These are phyloP conservation scores for Stenogyne calaminthoides DNA, from an alignment of 305 asterid genomes.

Conservation along the genomic window DNA sequence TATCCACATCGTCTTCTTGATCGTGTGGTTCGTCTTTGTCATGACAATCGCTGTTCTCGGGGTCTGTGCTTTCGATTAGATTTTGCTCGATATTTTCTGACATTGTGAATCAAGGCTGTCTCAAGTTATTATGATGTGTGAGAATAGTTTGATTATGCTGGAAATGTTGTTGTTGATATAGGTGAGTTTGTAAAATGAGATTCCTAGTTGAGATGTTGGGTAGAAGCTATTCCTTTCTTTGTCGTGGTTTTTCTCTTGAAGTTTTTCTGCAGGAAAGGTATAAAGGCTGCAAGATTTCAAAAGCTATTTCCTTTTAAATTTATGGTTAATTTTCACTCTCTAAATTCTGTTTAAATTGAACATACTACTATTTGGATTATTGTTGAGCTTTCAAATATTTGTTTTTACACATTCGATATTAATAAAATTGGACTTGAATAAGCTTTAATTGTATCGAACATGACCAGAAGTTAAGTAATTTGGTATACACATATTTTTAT, in stretches of 20 bases:
- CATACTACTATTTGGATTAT: too few species aligned
- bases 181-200: conserved; percentile 18
- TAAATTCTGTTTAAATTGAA: neutral
- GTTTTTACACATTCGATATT: too few species aligned
- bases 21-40: conserved; percentile 23
- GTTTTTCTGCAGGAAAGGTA: conserved; percentile 39
- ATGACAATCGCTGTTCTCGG: conserved; percentile 24
- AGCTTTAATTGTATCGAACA: too few species aligned
- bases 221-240: conserved; percentile 41
- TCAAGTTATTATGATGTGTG: neutral
- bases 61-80: conserved; percentile 32
- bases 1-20: conserved; percentile 33
- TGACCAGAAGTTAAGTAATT: too few species aligned
- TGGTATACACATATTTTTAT: too few species aligned
- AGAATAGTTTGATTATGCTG: neutral
- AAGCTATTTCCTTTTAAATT: neutral
- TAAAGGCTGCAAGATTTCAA: conserved; percentile 7
- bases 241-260: conserved; percentile 3
- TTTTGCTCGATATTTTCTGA: conserved; percentile 28
- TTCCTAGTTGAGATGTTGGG: conserved; percentile 41
- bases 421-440: too few species aligned
- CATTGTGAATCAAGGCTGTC: conserved; percentile 4
- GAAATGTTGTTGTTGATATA: conserved; percentile 11
- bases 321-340: neutral
- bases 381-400: too few species aligned